Evolutionary conservation across 2,329 filamentous ascomycete genomes (phyloP).

Genomic region (Karstenula rhodostoma): DNA sequence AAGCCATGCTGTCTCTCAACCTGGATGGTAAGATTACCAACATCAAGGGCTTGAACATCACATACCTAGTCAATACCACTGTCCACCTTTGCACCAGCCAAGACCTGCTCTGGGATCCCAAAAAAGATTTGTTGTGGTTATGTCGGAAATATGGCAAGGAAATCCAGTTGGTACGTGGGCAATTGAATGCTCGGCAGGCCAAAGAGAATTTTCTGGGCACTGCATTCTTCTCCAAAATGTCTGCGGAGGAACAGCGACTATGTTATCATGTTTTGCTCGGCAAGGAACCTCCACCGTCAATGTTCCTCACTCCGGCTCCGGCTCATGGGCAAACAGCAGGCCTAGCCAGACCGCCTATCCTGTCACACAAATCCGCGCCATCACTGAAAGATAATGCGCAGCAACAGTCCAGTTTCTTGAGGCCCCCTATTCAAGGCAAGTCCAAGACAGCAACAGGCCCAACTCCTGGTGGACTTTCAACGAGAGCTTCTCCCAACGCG

Average conservation of each 20-base stretch:
- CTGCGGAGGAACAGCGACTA: conserved; percentile 31
- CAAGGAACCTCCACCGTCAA: conserved; percentile 33
- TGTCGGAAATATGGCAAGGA: conserved; percentile 37
- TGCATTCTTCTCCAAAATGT: conserved; percentile 32
- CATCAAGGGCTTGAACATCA: conserved; percentile 42
- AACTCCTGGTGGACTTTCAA: not conserved
- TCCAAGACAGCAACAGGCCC: conserved; percentile 7
- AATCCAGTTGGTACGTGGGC: conserved; percentile 31
- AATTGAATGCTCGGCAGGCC: conserved; percentile 32
- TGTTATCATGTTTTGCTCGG: conserved; percentile 38
- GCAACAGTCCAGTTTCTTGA: conserved; percentile 17
- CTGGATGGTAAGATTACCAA: conserved; percentile 30
- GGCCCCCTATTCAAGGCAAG: conserved; percentile 23
- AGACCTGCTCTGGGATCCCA: conserved; percentile 40
- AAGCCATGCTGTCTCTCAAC: conserved; percentile 37
- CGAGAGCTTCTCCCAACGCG: not conserved
- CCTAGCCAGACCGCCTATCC: conserved; percentile 17
- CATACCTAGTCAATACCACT: conserved; percentile 38
- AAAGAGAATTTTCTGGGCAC: conserved; percentile 41
- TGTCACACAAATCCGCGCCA: conserved; percentile 25
- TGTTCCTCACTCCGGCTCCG: conserved; percentile 30
- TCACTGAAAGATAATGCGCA: conserved; percentile 20
- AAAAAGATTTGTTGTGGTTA: conserved; percentile 39
- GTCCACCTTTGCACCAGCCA: conserved; percentile 35
- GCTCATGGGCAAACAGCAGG: conserved; percentile 12